Evolutionary conservation across 805 yeast species (phyloP), one percentile per base, ranked within the genome.

Genomic region (Zygosaccharomyces gambellarensis): DNA sequence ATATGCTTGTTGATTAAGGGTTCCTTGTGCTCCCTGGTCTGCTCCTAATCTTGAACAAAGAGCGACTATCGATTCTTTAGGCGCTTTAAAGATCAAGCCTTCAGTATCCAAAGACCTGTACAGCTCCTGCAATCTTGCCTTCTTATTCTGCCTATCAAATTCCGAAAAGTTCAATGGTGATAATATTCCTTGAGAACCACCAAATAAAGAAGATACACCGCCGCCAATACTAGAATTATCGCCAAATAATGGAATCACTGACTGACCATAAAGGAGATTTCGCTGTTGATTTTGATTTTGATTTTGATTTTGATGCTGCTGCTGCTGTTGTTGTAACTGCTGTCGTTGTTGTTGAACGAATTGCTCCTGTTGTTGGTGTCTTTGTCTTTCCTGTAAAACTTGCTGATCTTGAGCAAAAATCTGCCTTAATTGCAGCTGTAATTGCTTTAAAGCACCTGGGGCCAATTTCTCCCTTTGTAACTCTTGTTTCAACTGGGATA

Each of bases 371-470:
- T 68, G 67, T 31, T 61, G 63, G 40, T 65, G 63, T 46, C 54
- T 53, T 28, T 53, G 49, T 14, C 49, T 50, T 31, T 61, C 62
- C 48, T 63, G 64, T 49, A 61, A 57, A 27, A 59, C 55, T 57
- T 59, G 67, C 42, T 65, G 69, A 43, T 63, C 67, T 45, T 73
- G 75, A 10, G 75, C 71, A 46, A 69, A 67, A 48, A 61, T 65
- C 60, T 58, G 72, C 60, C 67, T 68, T 28, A 72, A 56, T 52
- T 71, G 74, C 57, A 53, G 68, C 73, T 70, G 75, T 57, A 64
- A 70, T 34, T 57, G 67, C 29, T 53, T 57, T 34, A 72, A 57
- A 1, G 68, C 64, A 9, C 61, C 59, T 5, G 57, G 54, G 1
- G 73, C 57, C 50, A 70, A 44, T 32, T 62, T 59, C 41, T 70